Evolutionary conservation across 2,329 filamentous ascomycete genomes (phyloP).

Genomic region (Didymella glomerata): DNA sequence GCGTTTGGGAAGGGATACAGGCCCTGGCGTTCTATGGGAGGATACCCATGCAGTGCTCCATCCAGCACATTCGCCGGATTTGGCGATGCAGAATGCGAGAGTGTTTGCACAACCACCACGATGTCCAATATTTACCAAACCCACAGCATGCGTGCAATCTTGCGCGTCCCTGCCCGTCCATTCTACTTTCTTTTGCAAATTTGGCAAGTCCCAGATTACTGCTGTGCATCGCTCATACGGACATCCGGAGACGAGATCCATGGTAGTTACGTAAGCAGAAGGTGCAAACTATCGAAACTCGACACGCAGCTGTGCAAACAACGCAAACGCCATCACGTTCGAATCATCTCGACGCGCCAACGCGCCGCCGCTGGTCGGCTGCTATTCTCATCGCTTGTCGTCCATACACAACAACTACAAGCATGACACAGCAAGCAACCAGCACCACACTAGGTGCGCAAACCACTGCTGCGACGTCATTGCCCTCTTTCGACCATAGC

Average conservation of each 20-base stretch:
- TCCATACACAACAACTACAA: constrained; percentile 33
- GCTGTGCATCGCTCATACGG: not conserved
- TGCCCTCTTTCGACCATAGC: constrained; percentile 14
- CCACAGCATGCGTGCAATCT: not conserved
- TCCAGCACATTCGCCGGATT: not conserved
- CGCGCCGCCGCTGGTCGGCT: constrained; percentile 30
- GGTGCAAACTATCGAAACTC: constrained; percentile 14
- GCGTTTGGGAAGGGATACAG: constrained; percentile 4
- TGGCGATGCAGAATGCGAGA: constrained; percentile 10
- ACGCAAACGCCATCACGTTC: constrained; percentile 37
- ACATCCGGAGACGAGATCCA: not conserved
- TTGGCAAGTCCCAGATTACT: not conserved
- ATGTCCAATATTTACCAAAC: not conserved
- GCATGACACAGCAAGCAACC: constrained; percentile 37
- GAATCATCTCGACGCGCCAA: constrained; percentile 3
- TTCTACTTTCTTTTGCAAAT: not conserved
- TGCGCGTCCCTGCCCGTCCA: not conserved
- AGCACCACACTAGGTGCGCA: constrained; percentile 38
- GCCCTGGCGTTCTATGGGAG: constrained; percentile 1
- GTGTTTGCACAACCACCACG: constrained; percentile 4
- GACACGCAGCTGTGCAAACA: constrained; percentile 36
- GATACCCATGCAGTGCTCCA: constrained; percentile 3
- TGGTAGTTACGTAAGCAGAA: constrained; percentile 9
- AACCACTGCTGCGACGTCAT: constrained; percentile 21
- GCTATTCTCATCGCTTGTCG: constrained; percentile 28